phyloP scores from a whole-genome alignment of 768 basidiomycete species.

The Calocera cornea region DNA sequence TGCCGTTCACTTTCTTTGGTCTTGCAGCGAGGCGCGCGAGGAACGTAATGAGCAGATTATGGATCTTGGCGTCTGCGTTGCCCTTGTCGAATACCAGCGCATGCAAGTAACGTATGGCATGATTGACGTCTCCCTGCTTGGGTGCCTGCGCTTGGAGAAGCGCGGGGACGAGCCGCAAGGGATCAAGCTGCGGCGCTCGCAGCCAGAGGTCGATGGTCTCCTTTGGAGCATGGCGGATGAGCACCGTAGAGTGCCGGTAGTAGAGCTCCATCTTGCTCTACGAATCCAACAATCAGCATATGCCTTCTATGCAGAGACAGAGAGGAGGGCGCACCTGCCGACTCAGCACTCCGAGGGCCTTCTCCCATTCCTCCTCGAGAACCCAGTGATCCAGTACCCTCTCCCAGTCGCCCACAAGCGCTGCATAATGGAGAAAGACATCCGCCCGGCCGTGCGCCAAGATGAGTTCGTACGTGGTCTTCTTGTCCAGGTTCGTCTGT shows the following conservation, averaged over 20 bases:
- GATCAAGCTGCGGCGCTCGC: slow-evolving; percentile 64
- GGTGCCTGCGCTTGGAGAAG: slow-evolving; percentile 50
- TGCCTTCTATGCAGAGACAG: too few species aligned
- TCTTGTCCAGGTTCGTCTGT: slow-evolving; percentile 69
- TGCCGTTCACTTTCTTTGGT: not conserved
- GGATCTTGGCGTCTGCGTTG: slow-evolving; percentile 71
- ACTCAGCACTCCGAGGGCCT: slow-evolving; percentile 80
- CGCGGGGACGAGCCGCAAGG: slow-evolving; percentile 76
- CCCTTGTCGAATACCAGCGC: slow-evolving; percentile 69
- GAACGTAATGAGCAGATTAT: slow-evolving; percentile 88
- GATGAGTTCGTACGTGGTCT: slow-evolving; percentile 84
- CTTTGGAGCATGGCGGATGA: slow-evolving; percentile 74
- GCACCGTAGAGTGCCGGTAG: slow-evolving; percentile 80
- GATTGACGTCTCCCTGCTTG: slow-evolving; percentile 31
- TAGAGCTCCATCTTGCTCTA: slow-evolving; percentile 80
- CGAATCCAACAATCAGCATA: not conserved
- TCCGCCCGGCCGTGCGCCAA: slow-evolving; percentile 86
- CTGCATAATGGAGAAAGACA: slow-evolving; percentile 82
- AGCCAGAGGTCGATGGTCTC: slow-evolving; percentile 90
- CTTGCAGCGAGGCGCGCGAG: slow-evolving; percentile 27
- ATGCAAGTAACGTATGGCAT: slow-evolving; percentile 80
- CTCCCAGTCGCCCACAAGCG: slow-evolving; percentile 61
- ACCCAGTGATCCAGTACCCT: slow-evolving; percentile 88
- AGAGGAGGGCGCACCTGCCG: slow-evolving; percentile 48
- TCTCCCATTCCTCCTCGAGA: slow-evolving; percentile 79